A percentile compares a stretch with the other conserved stretches of the same genome.
Conservation (phyloP, 1,284 basidiomycete genomes). For the Sphagnurus paluster region DNA sequence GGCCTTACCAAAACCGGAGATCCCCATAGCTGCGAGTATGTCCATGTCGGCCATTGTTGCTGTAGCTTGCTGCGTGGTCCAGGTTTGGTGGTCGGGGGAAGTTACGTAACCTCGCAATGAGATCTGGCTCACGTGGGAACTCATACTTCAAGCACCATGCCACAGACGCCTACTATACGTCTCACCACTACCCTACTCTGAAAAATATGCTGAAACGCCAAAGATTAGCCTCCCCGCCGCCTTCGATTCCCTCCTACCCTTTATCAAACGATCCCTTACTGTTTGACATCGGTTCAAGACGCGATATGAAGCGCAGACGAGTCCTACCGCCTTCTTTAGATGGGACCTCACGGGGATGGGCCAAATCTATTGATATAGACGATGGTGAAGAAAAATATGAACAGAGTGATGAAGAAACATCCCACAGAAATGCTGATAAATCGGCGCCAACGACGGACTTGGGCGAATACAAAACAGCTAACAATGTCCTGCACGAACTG, state of each 20-base stretch:
- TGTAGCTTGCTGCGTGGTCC: background rate
- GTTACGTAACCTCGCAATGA: slow-evolving; percentile 13
- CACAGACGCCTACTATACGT: background rate
- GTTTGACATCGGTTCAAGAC: slow-evolving; percentile 28
- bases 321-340: slow-evolving; percentile 47
- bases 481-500: slow-evolving; percentile 64
- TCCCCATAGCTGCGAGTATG: slow-evolving; percentile 78
- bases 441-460: slow-evolving; percentile 1
- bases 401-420: slow-evolving; percentile 33
- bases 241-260: slow-evolving; percentile 39
- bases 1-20: slow-evolving; percentile 76
- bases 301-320: slow-evolving; percentile 48
- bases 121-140: slow-evolving; percentile 4
- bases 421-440: slow-evolving; percentile 4
- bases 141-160: slow-evolving; percentile 1
- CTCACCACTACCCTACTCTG: background rate
- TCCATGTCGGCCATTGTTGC: slow-evolving; percentile 59
- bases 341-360: slow-evolving; percentile 43
- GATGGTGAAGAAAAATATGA: slow-evolving; percentile 33
- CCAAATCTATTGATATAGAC: slow-evolving; percentile 18
- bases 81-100: too few relatives aligned
- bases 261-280: slow-evolving; percentile 26
- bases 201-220: slow-evolving; percentile 69
- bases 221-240: slow-evolving; percentile 51
- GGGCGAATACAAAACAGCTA: slow-evolving; percentile 54